Evolutionary conservation across 139 green algal species (phyloP).

Genomic region (Auxenochlorella protothecoides): DNA sequence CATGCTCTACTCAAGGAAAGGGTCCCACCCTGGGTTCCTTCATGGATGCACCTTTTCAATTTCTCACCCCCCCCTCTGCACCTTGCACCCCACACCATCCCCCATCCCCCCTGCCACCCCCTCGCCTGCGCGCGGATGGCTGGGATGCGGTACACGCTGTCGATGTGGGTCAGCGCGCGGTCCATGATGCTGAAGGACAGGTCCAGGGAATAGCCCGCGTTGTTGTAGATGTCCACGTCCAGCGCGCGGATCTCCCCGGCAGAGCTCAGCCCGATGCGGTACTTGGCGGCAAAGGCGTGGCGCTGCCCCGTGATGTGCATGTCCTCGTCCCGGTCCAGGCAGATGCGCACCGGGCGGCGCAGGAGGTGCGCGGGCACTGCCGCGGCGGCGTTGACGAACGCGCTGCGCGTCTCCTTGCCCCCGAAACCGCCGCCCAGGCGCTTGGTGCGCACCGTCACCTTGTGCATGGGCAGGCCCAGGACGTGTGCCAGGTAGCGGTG

Average conservation of each 20-base stretch:
- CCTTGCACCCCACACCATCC: too few species aligned
- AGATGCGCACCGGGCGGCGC: constrained; percentile 54
- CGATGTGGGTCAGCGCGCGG: constrained; percentile 73
- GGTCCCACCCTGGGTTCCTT: too few species aligned
- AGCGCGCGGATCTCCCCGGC: constrained; percentile 61
- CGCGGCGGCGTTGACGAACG: constrained; percentile 56
- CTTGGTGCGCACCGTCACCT: constrained; percentile 80
- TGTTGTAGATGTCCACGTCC: constrained; percentile 80
- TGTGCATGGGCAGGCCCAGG: constrained; percentile 76
- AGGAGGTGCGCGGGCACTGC: constrained; percentile 72
- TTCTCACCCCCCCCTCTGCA: too few species aligned
- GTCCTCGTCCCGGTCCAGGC: constrained; percentile 86
- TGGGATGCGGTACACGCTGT: constrained; percentile 53
- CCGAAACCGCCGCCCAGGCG: constrained; percentile 91
- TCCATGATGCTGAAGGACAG: constrained; percentile 76
- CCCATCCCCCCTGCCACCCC: background rate
- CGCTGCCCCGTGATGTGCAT: constrained; percentile 82
- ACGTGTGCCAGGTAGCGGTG: constrained; percentile 59
- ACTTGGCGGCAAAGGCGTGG: constrained; percentile 75
- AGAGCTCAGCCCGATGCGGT: constrained; percentile 62
- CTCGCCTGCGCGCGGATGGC: constrained; percentile 40
- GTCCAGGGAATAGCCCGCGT: constrained; percentile 80
- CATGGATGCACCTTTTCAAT: too few species aligned
- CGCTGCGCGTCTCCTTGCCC: constrained; percentile 88
- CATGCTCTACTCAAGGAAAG: too few species aligned